phyloP scores from a whole-genome alignment of 176 grass and related monocot species.

The Triticum monococcum region DNA sequence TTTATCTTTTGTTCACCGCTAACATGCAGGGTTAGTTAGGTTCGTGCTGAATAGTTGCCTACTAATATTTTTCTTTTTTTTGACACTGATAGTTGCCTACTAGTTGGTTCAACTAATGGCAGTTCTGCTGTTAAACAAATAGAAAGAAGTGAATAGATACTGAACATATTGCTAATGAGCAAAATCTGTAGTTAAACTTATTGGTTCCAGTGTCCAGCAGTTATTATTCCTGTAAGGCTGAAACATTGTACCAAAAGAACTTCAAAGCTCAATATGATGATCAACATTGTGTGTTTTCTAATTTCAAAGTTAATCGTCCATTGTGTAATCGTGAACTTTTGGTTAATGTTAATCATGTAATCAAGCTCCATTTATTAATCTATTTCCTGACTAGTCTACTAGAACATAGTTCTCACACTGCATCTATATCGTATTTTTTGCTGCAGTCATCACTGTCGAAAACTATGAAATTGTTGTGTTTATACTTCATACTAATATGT shows the following conservation, averaged over 20 bases:
- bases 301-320: background rate
- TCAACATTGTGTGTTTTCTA: background rate
- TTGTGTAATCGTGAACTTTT: background rate
- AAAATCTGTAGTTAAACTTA: background rate
- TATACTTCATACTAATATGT: background rate
- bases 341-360: background rate
- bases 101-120: background rate
- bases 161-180: background rate
- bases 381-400: background rate
- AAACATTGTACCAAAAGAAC: background rate
- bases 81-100: background rate
- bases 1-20: background rate
- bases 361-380: background rate
- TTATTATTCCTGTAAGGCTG: background rate
- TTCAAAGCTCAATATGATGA: background rate
- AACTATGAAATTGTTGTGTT: background rate
- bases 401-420: background rate
- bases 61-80: no score
- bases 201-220: background rate
- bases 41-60: background rate
- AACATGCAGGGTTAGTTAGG: background rate
- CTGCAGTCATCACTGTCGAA: background rate
- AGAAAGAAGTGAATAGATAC: background rate
- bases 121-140: background rate
- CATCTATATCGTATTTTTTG: background rate